A percentile compares a stretch with the other conserved stretches of the same genome.
These are phyloP conservation scores for Mucor irregularis DNA, from an alignment of 371 early-diverging fungal genomes.

Conservation along the genomic window DNA sequence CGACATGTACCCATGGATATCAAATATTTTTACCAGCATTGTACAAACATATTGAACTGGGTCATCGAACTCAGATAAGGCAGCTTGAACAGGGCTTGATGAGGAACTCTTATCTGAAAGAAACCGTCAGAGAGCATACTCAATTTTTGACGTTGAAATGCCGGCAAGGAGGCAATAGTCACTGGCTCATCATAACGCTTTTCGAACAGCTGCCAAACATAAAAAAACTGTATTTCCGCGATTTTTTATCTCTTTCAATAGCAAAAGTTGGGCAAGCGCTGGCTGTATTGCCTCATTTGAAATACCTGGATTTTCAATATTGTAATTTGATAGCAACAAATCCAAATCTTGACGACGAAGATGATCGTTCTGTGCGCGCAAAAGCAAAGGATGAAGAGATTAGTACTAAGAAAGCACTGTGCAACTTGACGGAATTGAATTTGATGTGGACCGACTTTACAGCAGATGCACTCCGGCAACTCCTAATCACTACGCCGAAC, in stretches of 20 bases:
- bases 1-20: conserved; percentile 25
- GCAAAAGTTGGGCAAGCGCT: conserved; percentile 37
- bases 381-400: not conserved
- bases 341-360: not conserved
- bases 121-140: conserved; percentile 24
- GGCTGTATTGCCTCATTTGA: conserved; percentile 13
- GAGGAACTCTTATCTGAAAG: conserved; percentile 17
- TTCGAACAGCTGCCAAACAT: conserved; percentile 23
- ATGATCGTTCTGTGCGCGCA: too few species aligned
- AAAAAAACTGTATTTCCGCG: conserved; percentile 29
- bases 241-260: conserved; percentile 41
- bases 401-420: not conserved
- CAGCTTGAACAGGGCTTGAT: conserved; percentile 30
- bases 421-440: conserved; percentile 12
- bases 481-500: conserved; percentile 25
- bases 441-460: conserved; percentile 50
- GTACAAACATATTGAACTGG: conserved; percentile 38
- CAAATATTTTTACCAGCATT: conserved; percentile 34
- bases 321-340: conserved; percentile 24
- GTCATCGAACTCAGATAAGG: conserved; percentile 31
- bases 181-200: conserved; percentile 28
- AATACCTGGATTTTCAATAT: conserved; percentile 27
- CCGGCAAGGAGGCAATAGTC: conserved; percentile 34
- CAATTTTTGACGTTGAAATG: conserved; percentile 31
- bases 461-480: conserved; percentile 24